Conservation (phyloP, 2,329 filamentous ascomycete species). For the Fusarium anthophilum region DNA sequence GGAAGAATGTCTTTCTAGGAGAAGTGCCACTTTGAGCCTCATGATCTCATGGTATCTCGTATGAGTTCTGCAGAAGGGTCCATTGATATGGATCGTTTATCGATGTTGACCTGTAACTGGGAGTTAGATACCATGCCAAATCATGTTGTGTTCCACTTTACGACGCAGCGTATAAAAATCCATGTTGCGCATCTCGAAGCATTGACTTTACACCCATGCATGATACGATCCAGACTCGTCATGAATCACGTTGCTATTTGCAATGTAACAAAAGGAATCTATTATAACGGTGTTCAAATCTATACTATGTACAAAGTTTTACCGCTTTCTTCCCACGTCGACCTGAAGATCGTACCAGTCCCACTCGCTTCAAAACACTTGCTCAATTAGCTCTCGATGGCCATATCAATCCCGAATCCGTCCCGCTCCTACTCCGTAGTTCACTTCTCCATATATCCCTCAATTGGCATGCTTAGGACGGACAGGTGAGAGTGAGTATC, state of each 20-base stretch:
- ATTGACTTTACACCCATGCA: constrained; percentile 1
- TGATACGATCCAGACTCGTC: neutral
- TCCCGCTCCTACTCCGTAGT: neutral
- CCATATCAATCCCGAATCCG: neutral
- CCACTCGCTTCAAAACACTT: neutral
- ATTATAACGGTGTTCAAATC: neutral
- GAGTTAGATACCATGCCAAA: neutral
- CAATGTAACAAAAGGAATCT: constrained; percentile 8
- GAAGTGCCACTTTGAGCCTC: constrained; percentile 21
- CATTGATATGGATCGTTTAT: constrained; percentile 1
- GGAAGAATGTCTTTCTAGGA: neutral
- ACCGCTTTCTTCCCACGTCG: neutral
- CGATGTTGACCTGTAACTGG: neutral
- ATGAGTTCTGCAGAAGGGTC: constrained; percentile 8
- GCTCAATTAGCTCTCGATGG: neutral
- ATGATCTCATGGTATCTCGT: constrained; percentile 5
- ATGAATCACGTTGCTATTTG: neutral
- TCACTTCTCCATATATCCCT: neutral
- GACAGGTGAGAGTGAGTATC: constrained; percentile 21
- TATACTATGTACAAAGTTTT: neutral
- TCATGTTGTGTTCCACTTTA: constrained; percentile 1
- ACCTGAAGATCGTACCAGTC: constrained; percentile 1
- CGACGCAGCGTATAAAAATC: neutral
- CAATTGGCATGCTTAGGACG: constrained; percentile 2
- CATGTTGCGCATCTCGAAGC: constrained; percentile 5